These are phyloP conservation scores for Arthrobotrys entomopaga DNA, from an alignment of 2,329 filamentous ascomycete species.

Conservation along the genomic window DNA sequence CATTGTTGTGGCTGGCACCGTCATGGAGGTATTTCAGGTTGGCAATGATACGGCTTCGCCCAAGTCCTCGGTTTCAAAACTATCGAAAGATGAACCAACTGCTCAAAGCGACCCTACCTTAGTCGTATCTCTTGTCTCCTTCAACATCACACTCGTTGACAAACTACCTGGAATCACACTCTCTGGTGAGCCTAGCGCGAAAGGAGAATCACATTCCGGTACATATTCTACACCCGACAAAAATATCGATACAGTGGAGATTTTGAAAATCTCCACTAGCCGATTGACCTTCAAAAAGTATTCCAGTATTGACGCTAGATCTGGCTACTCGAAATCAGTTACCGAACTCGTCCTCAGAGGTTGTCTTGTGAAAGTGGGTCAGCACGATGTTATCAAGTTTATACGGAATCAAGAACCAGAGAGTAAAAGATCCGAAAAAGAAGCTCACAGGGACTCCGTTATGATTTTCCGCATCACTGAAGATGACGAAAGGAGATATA, in stretches of 20 bases:
- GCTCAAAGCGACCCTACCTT: slow-evolving; percentile 1
- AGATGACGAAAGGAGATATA: slow-evolving; percentile 65
- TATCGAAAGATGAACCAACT: not conserved
- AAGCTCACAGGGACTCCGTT: not conserved
- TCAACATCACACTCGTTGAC: slow-evolving; percentile 35
- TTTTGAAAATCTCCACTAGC: slow-evolving; percentile 24
- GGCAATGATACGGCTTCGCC: not conserved
- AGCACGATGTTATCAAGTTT: slow-evolving; percentile 31
- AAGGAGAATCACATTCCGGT: not conserved
- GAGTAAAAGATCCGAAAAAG: slow-evolving; percentile 2
- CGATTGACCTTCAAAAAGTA: slow-evolving; percentile 16
- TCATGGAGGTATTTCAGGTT: not conserved
- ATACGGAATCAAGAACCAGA: slow-evolving; percentile 11
- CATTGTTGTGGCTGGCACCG: not conserved
- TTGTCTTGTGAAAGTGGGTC: slow-evolving; percentile 65
- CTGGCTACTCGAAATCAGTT: slow-evolving; percentile 70
- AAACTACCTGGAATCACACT: slow-evolving; percentile 17
- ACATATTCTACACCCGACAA: not conserved
- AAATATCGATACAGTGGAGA: not conserved
- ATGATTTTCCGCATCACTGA: slow-evolving; percentile 63
- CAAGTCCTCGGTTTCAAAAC: not conserved
- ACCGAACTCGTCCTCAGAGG: slow-evolving; percentile 69
- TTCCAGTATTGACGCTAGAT: slow-evolving; percentile 63
- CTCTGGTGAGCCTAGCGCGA: not conserved
- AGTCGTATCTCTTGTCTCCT: slow-evolving; percentile 16